A percentile compares a stretch with the other conserved stretches of the same genome.
Conservation (phyloP, 2,329 filamentous ascomycete species). For the Ophiostoma sp. region DNA sequence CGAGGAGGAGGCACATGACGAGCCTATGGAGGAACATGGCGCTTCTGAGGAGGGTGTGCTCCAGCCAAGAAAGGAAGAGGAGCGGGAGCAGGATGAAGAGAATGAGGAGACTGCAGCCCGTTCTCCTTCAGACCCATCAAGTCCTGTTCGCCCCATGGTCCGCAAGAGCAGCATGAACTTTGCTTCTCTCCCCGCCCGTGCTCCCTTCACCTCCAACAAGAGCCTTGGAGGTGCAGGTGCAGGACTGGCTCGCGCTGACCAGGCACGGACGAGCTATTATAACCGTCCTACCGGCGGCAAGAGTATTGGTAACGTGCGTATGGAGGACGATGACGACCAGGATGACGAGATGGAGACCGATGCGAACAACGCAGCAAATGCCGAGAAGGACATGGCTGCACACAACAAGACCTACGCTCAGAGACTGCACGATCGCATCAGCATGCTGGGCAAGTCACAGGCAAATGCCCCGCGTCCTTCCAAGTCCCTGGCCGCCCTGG, state of each 20-base stretch:
- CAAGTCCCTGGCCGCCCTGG: slow-evolving; percentile 44
- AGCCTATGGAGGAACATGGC: neutral
- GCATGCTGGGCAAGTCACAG: slow-evolving; percentile 63
- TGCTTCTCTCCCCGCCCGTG: slow-evolving; percentile 85
- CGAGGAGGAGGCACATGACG: neutral
- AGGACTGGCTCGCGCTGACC: slow-evolving; percentile 72
- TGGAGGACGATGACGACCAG: slow-evolving; percentile 44
- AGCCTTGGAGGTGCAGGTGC: slow-evolving; percentile 62
- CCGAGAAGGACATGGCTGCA: slow-evolving; percentile 51
- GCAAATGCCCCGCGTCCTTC: slow-evolving; percentile 49
- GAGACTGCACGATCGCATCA: slow-evolving; percentile 88
- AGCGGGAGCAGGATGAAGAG: neutral
- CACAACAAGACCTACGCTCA: slow-evolving; percentile 94
- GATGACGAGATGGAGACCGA: slow-evolving; percentile 58
- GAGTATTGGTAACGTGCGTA: slow-evolving; percentile 58
- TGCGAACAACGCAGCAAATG: slow-evolving; percentile 43
- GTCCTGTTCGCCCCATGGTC: slow-evolving; percentile 72
- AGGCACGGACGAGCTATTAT: slow-evolving; percentile 73
- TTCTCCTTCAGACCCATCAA: slow-evolving; percentile 65
- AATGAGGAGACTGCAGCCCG: neutral
- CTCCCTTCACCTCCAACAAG: slow-evolving; percentile 81
- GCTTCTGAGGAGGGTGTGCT: neutral
- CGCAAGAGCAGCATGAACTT: slow-evolving; percentile 96
- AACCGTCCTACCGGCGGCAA: slow-evolving; percentile 72
- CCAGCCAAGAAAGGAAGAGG: slow-evolving; percentile 1